These are phyloP conservation scores for Fusarium anthophilum DNA, from an alignment of 2,329 filamentous ascomycete genomes.

Conservation along the genomic window DNA sequence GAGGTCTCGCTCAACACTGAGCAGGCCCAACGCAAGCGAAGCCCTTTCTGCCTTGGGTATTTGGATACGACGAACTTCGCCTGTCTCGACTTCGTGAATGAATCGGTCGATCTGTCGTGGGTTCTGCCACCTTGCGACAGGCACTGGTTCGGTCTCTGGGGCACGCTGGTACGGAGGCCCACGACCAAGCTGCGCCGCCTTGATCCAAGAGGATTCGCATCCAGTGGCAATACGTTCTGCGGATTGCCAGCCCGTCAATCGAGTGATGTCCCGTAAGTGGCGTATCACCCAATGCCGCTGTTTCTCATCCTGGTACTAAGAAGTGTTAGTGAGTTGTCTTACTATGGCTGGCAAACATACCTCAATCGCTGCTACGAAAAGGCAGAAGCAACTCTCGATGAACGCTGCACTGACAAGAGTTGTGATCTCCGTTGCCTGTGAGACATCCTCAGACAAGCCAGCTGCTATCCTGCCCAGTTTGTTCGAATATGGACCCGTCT, in stretches of 20 bases:
- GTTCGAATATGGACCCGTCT: constrained; percentile 76
- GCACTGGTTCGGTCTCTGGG: constrained; percentile 47
- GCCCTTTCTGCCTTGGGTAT: constrained; percentile 71
- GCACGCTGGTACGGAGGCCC: constrained; percentile 77
- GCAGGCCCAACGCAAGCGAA: constrained; percentile 80
- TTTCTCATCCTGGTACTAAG: constrained; percentile 72
- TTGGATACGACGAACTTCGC: constrained; percentile 60
- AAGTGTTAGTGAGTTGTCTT: constrained; percentile 23
- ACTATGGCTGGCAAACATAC: constrained; percentile 50
- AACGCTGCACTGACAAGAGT: constrained; percentile 83
- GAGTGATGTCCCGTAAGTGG: constrained; percentile 77
- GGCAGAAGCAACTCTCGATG: constrained; percentile 81
- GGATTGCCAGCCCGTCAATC: constrained; percentile 87
- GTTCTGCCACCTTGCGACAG: constrained; percentile 58
- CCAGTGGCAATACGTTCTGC: constrained; percentile 83
- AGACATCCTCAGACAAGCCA: constrained; percentile 69
- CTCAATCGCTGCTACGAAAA: constrained; percentile 88
- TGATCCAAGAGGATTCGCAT: constrained; percentile 86
- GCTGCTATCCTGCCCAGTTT: constrained; percentile 83
- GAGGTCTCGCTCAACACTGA: constrained; percentile 82
- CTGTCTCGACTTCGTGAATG: constrained; percentile 57
- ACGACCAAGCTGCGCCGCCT: constrained; percentile 74
- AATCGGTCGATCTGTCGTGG: constrained; percentile 61
- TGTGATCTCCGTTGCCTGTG: constrained; percentile 68
- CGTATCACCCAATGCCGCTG: constrained; percentile 83